Conservation (phyloP, 1,139 yeast genomes). For the Yamadazyma taylorii region DNA sequence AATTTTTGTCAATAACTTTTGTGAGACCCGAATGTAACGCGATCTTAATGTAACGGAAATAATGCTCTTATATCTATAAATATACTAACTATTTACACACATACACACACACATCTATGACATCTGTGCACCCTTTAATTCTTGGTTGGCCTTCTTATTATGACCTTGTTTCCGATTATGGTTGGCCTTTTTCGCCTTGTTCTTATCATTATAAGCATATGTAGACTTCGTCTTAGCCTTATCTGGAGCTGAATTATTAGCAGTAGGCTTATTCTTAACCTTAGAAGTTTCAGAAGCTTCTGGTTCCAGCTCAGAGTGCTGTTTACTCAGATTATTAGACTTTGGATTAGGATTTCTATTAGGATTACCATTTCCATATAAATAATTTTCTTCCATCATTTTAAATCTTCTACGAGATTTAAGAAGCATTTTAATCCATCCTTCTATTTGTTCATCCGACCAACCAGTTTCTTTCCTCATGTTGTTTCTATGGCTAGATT, state of each 20-base stretch:
- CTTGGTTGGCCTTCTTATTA: slow-evolving; percentile 42
- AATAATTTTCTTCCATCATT: slow-evolving; percentile 62
- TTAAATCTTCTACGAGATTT: slow-evolving; percentile 63
- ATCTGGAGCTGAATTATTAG: slow-evolving; percentile 15
- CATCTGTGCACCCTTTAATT: slow-evolving; percentile 4
- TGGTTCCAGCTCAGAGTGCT: background rate
- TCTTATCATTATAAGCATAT: slow-evolving; percentile 50
- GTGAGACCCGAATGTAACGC: no score
- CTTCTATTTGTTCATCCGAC: slow-evolving; percentile 91
- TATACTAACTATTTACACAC: no score
- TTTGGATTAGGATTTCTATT: slow-evolving; percentile 12
- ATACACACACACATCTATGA: background rate
- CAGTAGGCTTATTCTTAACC: background rate
- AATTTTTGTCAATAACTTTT: no score
- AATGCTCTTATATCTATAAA: no score
- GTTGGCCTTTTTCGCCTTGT: slow-evolving; percentile 58
- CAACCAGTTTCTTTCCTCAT: slow-evolving; percentile 57
- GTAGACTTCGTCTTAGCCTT: slow-evolving; percentile 18
- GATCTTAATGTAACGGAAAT: background rate
- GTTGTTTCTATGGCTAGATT: slow-evolving; percentile 49
- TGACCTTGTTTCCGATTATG: slow-evolving; percentile 66
- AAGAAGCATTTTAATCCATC: slow-evolving; percentile 81
- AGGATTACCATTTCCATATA: slow-evolving; percentile 39
- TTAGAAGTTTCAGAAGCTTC: background rate
- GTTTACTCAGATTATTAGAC: slow-evolving; percentile 3